These are phyloP conservation scores for Trametes cubensis DNA, from an alignment of 768 basidiomycete genomes.

Conservation along the genomic window DNA sequence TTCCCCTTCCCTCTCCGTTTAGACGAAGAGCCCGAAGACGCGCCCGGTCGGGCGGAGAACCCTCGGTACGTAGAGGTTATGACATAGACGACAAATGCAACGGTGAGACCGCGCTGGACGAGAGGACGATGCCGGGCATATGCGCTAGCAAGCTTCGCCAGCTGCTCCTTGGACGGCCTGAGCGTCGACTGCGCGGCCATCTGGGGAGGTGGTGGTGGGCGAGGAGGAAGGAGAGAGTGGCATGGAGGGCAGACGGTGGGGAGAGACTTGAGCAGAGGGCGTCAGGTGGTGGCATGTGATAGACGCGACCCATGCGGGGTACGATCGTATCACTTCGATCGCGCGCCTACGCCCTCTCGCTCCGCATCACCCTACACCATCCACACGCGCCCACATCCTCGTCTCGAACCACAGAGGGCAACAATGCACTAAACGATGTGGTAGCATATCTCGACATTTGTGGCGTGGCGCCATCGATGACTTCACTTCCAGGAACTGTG, in stretches of 20 bases:
- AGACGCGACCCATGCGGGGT: constrained; percentile 19
- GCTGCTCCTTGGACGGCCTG: constrained; percentile 36
- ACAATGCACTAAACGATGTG: no score
- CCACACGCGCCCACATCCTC: neutral
- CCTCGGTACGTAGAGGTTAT: constrained; percentile 64
- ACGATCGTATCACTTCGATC: constrained; percentile 20
- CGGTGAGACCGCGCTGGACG: constrained; percentile 72
- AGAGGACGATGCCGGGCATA: constrained; percentile 70
- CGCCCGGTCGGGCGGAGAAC: constrained; percentile 46
- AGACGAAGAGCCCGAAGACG: constrained; percentile 29
- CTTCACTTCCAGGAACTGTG: no score
- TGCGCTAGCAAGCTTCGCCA: constrained; percentile 47
- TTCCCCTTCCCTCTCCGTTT: constrained; percentile 42
- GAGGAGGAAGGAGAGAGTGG: neutral
- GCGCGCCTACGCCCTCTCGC: neutral
- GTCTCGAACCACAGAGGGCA: neutral
- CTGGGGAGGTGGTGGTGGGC: neutral
- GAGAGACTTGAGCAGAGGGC: neutral
- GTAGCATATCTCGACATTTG: no score
- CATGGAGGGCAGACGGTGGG: neutral
- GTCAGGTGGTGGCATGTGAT: constrained; percentile 14
- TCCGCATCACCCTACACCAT: constrained; percentile 1
- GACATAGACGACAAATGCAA: constrained; percentile 71
- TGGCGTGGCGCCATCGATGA: no score
- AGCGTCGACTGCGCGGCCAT: constrained; percentile 25